A percentile compares a stretch with the other conserved stretches of the same genome.
These are phyloP conservation scores for Volvox reticuliferus DNA, from an alignment of 139 green algal genomes.

Conservation along the genomic window DNA sequence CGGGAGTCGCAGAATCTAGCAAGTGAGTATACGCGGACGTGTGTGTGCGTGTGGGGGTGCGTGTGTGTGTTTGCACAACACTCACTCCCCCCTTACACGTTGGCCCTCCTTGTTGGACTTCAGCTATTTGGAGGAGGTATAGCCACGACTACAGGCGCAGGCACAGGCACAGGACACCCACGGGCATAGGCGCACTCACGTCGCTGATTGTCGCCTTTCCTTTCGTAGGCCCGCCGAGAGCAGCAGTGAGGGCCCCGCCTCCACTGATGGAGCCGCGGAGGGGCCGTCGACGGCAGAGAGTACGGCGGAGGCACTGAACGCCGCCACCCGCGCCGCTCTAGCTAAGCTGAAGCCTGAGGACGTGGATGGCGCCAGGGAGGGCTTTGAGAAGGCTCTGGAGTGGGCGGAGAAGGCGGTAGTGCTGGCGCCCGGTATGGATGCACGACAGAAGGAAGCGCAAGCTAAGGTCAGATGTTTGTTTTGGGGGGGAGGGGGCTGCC, in stretches of 20 bases:
- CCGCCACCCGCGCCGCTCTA: constrained; percentile 47
- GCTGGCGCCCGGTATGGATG: constrained; percentile 30
- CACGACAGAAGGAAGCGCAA: not conserved
- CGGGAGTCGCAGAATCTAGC: not conserved
- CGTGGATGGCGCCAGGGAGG: not conserved
- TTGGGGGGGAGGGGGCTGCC: too few relatives aligned
- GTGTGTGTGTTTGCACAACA: constrained; percentile 7
- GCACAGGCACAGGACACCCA: too few relatives aligned
- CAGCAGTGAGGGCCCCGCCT: not conserved
- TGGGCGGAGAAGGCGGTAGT: constrained; percentile 28
- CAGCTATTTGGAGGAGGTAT: too few relatives aligned
- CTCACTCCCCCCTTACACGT: not conserved
- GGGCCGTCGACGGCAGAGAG: not conserved
- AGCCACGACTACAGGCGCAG: too few relatives aligned
- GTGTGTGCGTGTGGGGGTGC: not conserved
- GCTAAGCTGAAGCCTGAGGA: constrained; percentile 28
- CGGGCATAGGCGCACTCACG: too few relatives aligned
- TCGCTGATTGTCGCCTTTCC: too few relatives aligned
- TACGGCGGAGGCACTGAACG: not conserved
- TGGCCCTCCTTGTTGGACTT: too few relatives aligned
- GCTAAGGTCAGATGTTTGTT: constrained; percentile 28
- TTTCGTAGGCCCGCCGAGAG: not conserved
- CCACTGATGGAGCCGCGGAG: not conserved
- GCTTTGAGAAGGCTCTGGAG: not conserved
- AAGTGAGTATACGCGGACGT: not conserved